Percentiles rank a stretch among this genome's conserved stretches.
These are phyloP conservation scores for Penicillium longicatenatum DNA, from an alignment of 495 filamentous ascomycete genomes.

Conservation along the genomic window DNA sequence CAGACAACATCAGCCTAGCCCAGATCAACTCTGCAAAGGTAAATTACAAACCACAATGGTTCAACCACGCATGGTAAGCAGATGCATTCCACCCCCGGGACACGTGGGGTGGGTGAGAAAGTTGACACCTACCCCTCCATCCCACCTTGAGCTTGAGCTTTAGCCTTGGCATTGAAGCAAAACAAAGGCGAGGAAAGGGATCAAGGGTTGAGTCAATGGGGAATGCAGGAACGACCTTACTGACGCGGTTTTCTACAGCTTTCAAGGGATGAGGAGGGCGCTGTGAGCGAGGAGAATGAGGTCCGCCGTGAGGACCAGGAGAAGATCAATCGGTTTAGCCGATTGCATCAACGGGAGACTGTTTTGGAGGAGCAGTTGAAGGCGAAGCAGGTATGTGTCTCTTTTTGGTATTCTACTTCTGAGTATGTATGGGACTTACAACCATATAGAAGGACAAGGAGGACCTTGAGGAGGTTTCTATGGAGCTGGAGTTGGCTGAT, in stretches of 20 bases:
- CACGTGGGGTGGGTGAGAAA: not conserved
- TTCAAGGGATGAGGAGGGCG: conserved; percentile 84
- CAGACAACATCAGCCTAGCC: not conserved
- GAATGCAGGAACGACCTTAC: not conserved
- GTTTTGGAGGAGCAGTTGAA: conserved; percentile 80
- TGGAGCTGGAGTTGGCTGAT: conserved; percentile 90
- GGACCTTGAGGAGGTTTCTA: conserved; percentile 89
- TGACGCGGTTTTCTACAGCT: conserved; percentile 56
- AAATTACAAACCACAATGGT: conserved; percentile 37
- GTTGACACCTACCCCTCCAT: not conserved
- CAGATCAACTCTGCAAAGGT: conserved; percentile 3
- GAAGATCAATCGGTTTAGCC: conserved; percentile 97
- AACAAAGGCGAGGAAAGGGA: conserved; percentile 1
- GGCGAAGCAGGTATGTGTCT: conserved; percentile 69
- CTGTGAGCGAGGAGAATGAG: conserved; percentile 76
- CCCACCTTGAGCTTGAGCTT: conserved; percentile 3
- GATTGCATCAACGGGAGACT: conserved; percentile 84
- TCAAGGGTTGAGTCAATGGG: not conserved
- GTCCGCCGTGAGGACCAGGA: conserved; percentile 97
- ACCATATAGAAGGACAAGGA: conserved; percentile 89
- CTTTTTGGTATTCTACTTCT: not conserved
- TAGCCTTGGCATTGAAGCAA: conserved; percentile 8
- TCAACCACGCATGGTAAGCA: conserved; percentile 45
- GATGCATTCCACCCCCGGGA: not conserved
- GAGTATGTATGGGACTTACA: not conserved